phyloP scores from a whole-genome alignment of 2,329 filamentous ascomycete genomes.

The Calonectria pteridis region DNA sequence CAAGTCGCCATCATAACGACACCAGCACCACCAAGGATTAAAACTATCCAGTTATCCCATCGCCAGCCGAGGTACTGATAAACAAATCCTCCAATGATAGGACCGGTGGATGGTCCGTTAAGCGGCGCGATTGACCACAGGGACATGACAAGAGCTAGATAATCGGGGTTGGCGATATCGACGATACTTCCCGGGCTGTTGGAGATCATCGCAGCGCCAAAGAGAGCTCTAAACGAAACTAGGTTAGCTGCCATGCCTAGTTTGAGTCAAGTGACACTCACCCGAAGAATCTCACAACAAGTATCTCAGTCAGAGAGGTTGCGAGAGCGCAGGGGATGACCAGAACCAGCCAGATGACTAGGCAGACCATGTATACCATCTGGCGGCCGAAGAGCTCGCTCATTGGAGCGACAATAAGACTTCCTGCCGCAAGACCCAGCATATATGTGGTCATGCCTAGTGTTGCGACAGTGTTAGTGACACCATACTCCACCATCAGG shows the following conservation, averaged over 20 bases:
- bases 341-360: constrained; percentile 74
- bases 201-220: constrained; percentile 80
- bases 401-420: constrained; percentile 79
- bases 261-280: constrained; percentile 47
- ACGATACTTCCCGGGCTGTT: constrained; percentile 87
- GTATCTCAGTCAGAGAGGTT: constrained; percentile 74
- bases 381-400: constrained; percentile 77
- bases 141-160: constrained; percentile 84
- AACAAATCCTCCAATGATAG: constrained; percentile 78
- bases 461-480: constrained; percentile 72
- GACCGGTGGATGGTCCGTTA: constrained; percentile 71
- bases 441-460: constrained; percentile 85
- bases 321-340: constrained; percentile 80
- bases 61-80: constrained; percentile 83
- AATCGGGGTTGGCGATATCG: constrained; percentile 85
- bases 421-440: constrained; percentile 78
- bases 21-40: constrained; percentile 77
- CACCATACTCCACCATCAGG: constrained; percentile 75
- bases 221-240: constrained; percentile 56
- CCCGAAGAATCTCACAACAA: constrained; percentile 82
- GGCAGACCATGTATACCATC: constrained; percentile 76
- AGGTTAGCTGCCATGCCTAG: not conserved
- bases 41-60: constrained; percentile 86
- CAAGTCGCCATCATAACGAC: constrained; percentile 70
- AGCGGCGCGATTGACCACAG: constrained; percentile 88